Evolutionary conservation across 352 stramenopile species (phyloP).

Genomic region (Aphanomyces invadans): DNA sequence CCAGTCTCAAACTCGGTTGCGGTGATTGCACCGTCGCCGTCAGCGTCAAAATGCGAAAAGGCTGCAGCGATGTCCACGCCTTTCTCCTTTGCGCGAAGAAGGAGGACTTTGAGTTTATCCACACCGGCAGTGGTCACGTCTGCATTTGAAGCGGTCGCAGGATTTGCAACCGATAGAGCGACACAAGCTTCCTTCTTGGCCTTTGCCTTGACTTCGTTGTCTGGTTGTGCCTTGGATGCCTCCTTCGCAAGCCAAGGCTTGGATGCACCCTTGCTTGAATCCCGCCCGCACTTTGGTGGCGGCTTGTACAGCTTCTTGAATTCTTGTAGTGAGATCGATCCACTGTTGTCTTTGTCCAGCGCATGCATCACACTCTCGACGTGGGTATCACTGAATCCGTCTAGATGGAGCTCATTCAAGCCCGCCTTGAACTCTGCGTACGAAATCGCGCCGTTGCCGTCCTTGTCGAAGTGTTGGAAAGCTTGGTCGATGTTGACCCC

Average conservation of each 20-base stretch:
- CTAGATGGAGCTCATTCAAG: slow-evolving; percentile 32
- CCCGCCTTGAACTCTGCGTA: slow-evolving; percentile 24
- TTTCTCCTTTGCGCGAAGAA: slow-evolving; percentile 38
- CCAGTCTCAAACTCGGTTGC: slow-evolving; percentile 41
- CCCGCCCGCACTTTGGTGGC: background rate
- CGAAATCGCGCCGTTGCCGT: slow-evolving; percentile 24
- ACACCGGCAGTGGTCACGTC: slow-evolving; percentile 25
- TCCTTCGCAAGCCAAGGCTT: background rate
- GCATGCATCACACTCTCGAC: slow-evolving; percentile 36
- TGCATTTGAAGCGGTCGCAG: background rate
- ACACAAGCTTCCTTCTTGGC: too few species aligned
- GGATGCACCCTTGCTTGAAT: background rate
- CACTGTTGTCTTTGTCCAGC: slow-evolving; percentile 43
- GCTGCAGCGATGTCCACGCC: slow-evolving; percentile 42
- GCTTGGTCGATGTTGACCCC: slow-evolving; percentile 27
- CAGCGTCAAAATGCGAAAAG: slow-evolving; percentile 73
- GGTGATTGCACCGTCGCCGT: slow-evolving; percentile 46
- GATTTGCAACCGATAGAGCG: too few species aligned
- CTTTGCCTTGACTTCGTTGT: background rate
- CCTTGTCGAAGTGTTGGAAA: slow-evolving; percentile 28
- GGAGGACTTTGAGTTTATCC: slow-evolving; percentile 38
- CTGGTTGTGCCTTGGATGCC: background rate
- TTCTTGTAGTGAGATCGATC: slow-evolving; percentile 44
- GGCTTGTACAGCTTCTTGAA: slow-evolving; percentile 46
- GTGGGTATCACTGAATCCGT: slow-evolving; percentile 32